These are phyloP conservation scores for Maudiozyma serrabonitensis DNA, from an alignment of 805 yeast species.

Conservation along the genomic window DNA sequence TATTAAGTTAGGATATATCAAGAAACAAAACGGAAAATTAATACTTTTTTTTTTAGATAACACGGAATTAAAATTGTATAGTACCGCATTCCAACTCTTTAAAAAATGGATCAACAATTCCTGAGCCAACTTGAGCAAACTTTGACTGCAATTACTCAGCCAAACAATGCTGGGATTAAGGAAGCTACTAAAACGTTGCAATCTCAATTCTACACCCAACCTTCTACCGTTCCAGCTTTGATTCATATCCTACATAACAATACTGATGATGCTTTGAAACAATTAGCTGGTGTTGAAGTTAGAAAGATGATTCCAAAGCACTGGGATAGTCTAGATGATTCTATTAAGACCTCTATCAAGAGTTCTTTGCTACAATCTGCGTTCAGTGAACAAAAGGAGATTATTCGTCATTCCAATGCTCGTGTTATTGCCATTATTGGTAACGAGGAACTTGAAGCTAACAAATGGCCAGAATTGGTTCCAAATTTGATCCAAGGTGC, in stretches of 20 bases:
- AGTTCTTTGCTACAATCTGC: constrained; percentile 59
- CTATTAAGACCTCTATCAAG: constrained; percentile 52
- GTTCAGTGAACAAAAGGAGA: constrained; percentile 49
- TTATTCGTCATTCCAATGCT: constrained; percentile 80
- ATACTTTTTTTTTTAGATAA: not conserved
- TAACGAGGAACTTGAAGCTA: constrained; percentile 56
- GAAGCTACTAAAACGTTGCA: constrained; percentile 69
- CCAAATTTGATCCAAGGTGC: constrained; percentile 63
- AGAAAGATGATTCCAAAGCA: constrained; percentile 67
- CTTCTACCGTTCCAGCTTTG: constrained; percentile 69
- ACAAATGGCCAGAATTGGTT: constrained; percentile 69
- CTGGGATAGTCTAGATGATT: constrained; percentile 46
- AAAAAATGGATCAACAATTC: constrained; percentile 58
- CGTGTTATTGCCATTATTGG: constrained; percentile 85
- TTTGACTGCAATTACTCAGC: constrained; percentile 65
- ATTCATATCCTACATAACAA: constrained; percentile 70
- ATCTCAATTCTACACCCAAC: constrained; percentile 61
- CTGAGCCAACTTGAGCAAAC: constrained; percentile 67
- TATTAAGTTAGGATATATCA: no score
- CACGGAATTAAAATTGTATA: not conserved
- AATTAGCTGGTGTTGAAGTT: constrained; percentile 93
- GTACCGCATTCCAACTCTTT: not conserved
- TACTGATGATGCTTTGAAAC: constrained; percentile 63
- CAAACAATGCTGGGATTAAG: constrained; percentile 74
- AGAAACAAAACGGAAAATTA: no score